A percentile compares a stretch with the other conserved stretches of the same genome.
Evolutionary conservation across 2,329 filamentous ascomycete genomes (phyloP).

Genomic region (Fusarium sp.): DNA sequence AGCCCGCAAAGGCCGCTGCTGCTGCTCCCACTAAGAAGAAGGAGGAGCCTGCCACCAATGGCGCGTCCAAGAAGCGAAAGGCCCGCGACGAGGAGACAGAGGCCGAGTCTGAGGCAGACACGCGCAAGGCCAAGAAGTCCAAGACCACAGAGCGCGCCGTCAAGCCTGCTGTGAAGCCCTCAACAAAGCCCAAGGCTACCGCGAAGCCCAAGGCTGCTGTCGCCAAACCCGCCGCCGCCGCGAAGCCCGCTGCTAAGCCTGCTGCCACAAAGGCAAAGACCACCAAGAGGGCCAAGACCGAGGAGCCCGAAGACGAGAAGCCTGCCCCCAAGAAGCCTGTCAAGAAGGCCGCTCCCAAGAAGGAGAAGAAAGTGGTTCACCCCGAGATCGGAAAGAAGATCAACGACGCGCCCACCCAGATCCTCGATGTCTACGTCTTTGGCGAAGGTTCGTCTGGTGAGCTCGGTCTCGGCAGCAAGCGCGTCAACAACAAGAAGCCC

Average conservation of each 20-base stretch:
- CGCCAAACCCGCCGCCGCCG: slow-evolving; percentile 24
- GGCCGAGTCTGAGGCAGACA: slow-evolving; percentile 46
- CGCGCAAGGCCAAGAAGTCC: slow-evolving; percentile 45
- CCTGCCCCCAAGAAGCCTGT: slow-evolving; percentile 36
- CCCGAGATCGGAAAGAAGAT: slow-evolving; percentile 73
- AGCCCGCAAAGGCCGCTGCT: slow-evolving; percentile 36
- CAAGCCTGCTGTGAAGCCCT: slow-evolving; percentile 46
- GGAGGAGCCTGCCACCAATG: slow-evolving; percentile 38
- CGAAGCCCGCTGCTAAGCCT: slow-evolving; percentile 39
- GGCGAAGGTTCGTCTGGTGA: slow-evolving; percentile 86
- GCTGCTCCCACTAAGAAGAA: slow-evolving; percentile 37
- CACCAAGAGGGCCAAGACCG: slow-evolving; percentile 49
- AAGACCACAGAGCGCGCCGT: slow-evolving; percentile 42
- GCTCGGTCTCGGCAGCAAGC: slow-evolving; percentile 80
- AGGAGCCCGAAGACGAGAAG: slow-evolving; percentile 60
- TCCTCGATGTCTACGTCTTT: slow-evolving; percentile 82
- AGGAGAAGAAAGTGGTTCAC: slow-evolving; percentile 57
- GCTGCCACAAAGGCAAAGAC: slow-evolving; percentile 45
- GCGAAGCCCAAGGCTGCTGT: slow-evolving; percentile 30
- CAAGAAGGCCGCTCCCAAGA: slow-evolving; percentile 37
- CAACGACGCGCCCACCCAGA: slow-evolving; percentile 72
- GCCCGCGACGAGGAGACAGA: slow-evolving; percentile 42
- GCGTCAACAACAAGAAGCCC: slow-evolving; percentile 69
- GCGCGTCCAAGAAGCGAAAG: slow-evolving; percentile 47
- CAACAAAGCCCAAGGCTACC: slow-evolving; percentile 39